Percentiles rank a stretch among this genome's conserved stretches.
Conservation (phyloP, 495 filamentous ascomycete species). For the Talaromyces trachyspermus region DNA sequence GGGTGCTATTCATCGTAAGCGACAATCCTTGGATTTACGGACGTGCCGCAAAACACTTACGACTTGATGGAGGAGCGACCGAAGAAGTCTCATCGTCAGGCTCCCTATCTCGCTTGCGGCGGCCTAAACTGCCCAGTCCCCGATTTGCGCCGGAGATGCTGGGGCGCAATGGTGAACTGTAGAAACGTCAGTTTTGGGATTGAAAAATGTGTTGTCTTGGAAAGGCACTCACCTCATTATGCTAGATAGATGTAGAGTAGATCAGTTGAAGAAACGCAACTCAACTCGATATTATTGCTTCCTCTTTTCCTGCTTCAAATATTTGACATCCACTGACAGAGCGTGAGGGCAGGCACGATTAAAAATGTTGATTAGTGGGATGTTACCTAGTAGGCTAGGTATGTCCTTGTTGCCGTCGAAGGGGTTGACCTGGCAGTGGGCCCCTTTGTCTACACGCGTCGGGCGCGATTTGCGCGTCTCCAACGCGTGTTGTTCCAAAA, state of each 20-base stretch:
- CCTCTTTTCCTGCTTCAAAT: no score
- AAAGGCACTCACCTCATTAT: slow-evolving; percentile 31
- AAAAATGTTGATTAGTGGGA: neutral
- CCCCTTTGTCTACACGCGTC: slow-evolving; percentile 1
- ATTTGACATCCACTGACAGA: no score
- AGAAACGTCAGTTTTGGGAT: slow-evolving; percentile 9
- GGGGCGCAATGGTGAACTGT: slow-evolving; percentile 72
- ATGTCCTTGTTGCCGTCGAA: neutral
- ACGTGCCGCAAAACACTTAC: slow-evolving; percentile 35
- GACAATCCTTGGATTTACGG: neutral
- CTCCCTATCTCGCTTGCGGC: slow-evolving; percentile 77
- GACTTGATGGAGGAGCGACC: slow-evolving; percentile 62
- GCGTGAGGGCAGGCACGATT: no score
- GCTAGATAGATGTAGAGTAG: neutral
- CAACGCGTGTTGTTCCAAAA: no score
- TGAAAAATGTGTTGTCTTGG: slow-evolving; percentile 7
- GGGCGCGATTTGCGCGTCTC: no score
- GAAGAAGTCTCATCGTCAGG: slow-evolving; percentile 70
- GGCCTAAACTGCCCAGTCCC: slow-evolving; percentile 50
- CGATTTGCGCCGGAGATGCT: slow-evolving; percentile 85
- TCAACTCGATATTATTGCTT: neutral
- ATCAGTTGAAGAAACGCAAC: neutral
- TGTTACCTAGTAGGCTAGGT: neutral
- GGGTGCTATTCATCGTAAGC: slow-evolving; percentile 26
- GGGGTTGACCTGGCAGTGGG: slow-evolving; percentile 4